Percentiles rank a stretch among this genome's conserved stretches.
Evolutionary conservation across 305 asterid species (phyloP).

Genomic region (Plantago lanceolata): DNA sequence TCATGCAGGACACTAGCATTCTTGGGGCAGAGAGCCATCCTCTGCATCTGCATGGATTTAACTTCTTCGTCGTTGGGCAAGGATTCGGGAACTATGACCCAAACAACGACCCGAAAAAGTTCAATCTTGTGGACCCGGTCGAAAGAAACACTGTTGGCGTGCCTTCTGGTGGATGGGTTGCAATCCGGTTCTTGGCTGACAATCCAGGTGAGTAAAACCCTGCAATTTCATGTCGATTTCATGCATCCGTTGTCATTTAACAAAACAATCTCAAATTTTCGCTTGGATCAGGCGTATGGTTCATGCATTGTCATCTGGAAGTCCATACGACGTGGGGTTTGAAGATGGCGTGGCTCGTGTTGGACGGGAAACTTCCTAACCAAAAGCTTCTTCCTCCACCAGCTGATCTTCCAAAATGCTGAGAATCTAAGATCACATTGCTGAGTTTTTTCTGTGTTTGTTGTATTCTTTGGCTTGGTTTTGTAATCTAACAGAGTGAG

Average conservation of each 20-base stretch:
- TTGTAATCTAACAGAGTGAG: not conserved
- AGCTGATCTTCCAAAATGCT: conserved; percentile 50
- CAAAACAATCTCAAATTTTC: too few species aligned
- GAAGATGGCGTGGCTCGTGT: conserved; percentile 57
- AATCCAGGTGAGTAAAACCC: conserved; percentile 17
- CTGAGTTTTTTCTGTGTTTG: not conserved
- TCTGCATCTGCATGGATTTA: conserved; percentile 69
- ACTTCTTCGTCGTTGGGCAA: conserved; percentile 61
- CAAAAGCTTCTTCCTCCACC: conserved; percentile 53
- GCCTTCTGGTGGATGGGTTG: conserved; percentile 74
- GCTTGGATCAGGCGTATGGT: conserved; percentile 40
- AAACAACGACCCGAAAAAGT: conserved; percentile 45
- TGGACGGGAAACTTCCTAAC: conserved; percentile 50
- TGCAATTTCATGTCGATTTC: not conserved
- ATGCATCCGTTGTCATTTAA: too few species aligned
- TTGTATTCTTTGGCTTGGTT: not conserved
- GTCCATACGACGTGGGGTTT: conserved; percentile 57
- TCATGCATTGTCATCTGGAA: conserved; percentile 56
- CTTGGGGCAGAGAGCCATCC: conserved; percentile 67
- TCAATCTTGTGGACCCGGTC: conserved; percentile 58
- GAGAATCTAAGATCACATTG: not conserved
- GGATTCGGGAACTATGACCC: conserved; percentile 66
- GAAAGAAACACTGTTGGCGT: conserved; percentile 70
- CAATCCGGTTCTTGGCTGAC: conserved; percentile 60
- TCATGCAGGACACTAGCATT: conserved; percentile 71